phyloP scores from a whole-genome alignment of 345 rosid species.

The Heritiera fomes region DNA sequence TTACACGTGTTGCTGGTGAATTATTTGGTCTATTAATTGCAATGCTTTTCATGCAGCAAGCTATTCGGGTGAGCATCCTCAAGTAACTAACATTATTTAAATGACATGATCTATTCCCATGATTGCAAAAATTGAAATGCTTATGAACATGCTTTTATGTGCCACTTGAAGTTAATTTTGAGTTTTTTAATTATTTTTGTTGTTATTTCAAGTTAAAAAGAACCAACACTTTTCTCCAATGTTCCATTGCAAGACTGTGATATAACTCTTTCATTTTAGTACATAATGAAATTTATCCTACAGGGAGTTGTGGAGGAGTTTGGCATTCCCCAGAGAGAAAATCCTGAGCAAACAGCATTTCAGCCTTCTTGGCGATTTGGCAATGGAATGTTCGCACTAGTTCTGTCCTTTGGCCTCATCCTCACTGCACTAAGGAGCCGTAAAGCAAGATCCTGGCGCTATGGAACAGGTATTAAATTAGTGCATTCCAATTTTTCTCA shows the following conservation, averaged over 20 bases:
- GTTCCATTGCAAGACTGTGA: neutral
- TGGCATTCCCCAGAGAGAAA: conserved; percentile 44
- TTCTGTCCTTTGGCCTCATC: conserved; percentile 67
- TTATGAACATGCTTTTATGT: neutral
- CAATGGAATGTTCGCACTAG: conserved; percentile 72
- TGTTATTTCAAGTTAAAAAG: neutral
- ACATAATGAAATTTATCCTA: conserved; percentile 17
- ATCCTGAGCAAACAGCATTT: conserved; percentile 43
- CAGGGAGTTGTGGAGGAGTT: conserved; percentile 79
- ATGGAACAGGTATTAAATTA: conserved; percentile 57
- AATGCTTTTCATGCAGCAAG: conserved; percentile 81
- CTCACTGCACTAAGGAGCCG: conserved; percentile 70
- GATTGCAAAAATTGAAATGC: neutral
- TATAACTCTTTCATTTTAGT: conserved; percentile 4
- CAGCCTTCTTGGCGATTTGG: conserved; percentile 69
- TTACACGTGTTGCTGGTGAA: conserved; percentile 84
- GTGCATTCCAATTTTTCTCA: neutral
- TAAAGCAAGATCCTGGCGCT: conserved; percentile 76
- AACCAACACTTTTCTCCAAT: neutral
- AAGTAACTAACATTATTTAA: neutral
- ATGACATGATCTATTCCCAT: neutral
- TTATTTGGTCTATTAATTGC: conserved; percentile 82
- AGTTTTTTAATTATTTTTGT: neutral
- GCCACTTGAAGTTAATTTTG: neutral
- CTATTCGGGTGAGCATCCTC: conserved; percentile 53